Base-by-base conservation (phyloP, 768 basidiomycete genomes). In the Lentinula edodes region DNA sequence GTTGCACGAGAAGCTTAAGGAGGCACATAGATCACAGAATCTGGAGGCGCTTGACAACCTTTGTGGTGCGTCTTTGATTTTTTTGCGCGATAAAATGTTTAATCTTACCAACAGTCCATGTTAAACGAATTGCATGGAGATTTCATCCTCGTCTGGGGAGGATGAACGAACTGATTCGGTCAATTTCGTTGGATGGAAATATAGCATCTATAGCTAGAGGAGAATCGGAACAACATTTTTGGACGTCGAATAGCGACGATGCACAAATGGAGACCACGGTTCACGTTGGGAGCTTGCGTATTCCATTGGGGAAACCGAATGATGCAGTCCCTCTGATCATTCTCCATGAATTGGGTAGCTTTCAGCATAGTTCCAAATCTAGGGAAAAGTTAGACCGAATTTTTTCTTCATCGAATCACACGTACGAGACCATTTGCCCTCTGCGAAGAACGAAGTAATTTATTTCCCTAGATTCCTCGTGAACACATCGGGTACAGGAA, bases 401-500 rank as follows among this genome's bases (percentile, higher is more conserved):
- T 5, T 56, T 56, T 12, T 39, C 38, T 13, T 42, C 54, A 32
- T 36, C 38, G 3, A 7, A 16, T 12, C 34, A 56, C 13, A 56
- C 18, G 39, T 38, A 18, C 18, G 15, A 15, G 53, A 15, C 3
- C 16, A 36, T 13, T 9, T 13, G 1, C 12, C 10, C 15, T 18
- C 18, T 15, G 2, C 2, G 5, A 18, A 28, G 15, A 41, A 41
- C 2, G 3, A 18, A 8, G 12, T 10, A 2, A n/a, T 13, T 20
- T 20, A 2, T 9, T 23, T 7, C 7, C 6, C 3, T 23, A 60
- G 45, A 5, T 48, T 60, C n/a, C 28, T 60, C 1, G 32, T 52
- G 15, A 60, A 60, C 18, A n/a, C 58, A 7, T 52, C 58, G 1
- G 58, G 58, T 9, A 50, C 58, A 13, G 58, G 58, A 20, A 60